A percentile compares a stretch with the other conserved stretches of the same genome.
phyloP scores from a whole-genome alignment of 2,329 filamentous ascomycete species.

The Drechslerella coelobrocha region DNA sequence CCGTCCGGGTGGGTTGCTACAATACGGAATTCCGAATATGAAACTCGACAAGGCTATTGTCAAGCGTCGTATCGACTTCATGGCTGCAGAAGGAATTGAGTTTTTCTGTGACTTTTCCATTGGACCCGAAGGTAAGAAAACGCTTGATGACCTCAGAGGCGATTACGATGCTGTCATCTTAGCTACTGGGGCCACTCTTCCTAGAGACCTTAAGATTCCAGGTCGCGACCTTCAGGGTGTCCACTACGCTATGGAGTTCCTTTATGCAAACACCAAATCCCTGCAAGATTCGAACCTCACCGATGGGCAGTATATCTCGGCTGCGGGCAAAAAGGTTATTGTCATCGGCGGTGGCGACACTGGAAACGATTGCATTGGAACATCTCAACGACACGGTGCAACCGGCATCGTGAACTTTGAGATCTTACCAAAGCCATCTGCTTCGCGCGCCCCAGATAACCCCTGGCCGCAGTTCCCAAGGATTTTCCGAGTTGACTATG shows the following conservation, averaged over 20 bases:
- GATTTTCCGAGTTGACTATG: conserved; percentile 98
- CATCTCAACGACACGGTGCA: conserved; percentile 90
- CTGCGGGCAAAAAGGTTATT: conserved; percentile 93
- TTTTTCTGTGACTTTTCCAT: conserved; percentile 81
- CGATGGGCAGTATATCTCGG: conserved; percentile 87
- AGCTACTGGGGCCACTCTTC: conserved; percentile 90
- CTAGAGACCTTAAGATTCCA: conserved; percentile 88
- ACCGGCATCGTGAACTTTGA: conserved; percentile 98
- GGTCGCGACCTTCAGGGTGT: conserved; percentile 87
- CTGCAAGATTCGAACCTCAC: conserved; percentile 87
- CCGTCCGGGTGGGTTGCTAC: conserved; percentile 86
- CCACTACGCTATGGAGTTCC: conserved; percentile 94
- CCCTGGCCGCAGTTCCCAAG: conserved; percentile 98
- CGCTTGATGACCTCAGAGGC: conserved; percentile 67
- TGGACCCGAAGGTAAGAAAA: conserved; percentile 71
- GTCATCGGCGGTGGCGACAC: conserved; percentile 98
- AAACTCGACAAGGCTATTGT: conserved; percentile 98
- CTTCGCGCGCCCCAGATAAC: conserved; percentile 90
- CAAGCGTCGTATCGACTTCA: conserved; percentile 92
- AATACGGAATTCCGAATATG: conserved; percentile 97
- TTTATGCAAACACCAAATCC: conserved; percentile 97
- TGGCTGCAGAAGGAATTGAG: conserved; percentile 83
- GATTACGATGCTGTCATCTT: conserved; percentile 85
- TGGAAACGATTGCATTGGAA: conserved; percentile 97
- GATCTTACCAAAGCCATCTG: conserved; percentile 87